phyloP scores from a whole-genome alignment of 2,329 filamentous ascomycete species.

The Exophiala lecanii-corni region DNA sequence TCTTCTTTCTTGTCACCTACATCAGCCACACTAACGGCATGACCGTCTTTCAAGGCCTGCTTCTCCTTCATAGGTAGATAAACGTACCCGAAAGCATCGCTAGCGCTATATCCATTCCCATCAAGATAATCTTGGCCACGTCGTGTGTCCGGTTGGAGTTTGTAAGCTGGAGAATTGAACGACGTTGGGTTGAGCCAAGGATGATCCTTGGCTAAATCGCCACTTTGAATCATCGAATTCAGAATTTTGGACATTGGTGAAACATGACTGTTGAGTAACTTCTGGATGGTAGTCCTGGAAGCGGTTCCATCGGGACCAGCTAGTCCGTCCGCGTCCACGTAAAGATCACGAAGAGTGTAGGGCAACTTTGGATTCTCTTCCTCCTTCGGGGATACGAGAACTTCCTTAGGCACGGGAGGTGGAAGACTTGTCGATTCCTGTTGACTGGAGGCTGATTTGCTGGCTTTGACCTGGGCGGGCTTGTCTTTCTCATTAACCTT shows the following conservation, averaged over 20 bases:
- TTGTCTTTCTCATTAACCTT: conserved; percentile 10
- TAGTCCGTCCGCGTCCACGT: conserved; percentile 18
- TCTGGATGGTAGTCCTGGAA: conserved; percentile 14
- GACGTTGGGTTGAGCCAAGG: conserved; percentile 37
- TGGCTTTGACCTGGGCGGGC: not conserved
- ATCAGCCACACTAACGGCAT: conserved; percentile 37
- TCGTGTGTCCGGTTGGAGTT: conserved; percentile 22
- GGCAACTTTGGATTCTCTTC: conserved; percentile 8
- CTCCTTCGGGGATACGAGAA: conserved; percentile 1
- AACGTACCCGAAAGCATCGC: conserved; percentile 36
- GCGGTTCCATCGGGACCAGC: conserved; percentile 3
- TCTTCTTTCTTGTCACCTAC: conserved; percentile 29
- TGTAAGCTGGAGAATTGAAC: conserved; percentile 26
- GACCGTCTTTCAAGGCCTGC: conserved; percentile 38
- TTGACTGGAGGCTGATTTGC: conserved; percentile 1
- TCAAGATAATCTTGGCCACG: conserved; percentile 27
- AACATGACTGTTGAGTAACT: conserved; percentile 21
- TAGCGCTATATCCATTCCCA: conserved; percentile 26
- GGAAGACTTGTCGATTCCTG: conserved; percentile 6
- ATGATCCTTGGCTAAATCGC: conserved; percentile 35
- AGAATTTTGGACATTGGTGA: conserved; percentile 24
- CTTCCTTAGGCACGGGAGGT: conserved; percentile 12
- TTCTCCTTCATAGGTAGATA: conserved; percentile 41
- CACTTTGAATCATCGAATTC: conserved; percentile 20
- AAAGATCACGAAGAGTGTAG: conserved; percentile 24